Conservation (phyloP, 1,284 basidiomycete species). For the Ustilago lituana region DNA sequence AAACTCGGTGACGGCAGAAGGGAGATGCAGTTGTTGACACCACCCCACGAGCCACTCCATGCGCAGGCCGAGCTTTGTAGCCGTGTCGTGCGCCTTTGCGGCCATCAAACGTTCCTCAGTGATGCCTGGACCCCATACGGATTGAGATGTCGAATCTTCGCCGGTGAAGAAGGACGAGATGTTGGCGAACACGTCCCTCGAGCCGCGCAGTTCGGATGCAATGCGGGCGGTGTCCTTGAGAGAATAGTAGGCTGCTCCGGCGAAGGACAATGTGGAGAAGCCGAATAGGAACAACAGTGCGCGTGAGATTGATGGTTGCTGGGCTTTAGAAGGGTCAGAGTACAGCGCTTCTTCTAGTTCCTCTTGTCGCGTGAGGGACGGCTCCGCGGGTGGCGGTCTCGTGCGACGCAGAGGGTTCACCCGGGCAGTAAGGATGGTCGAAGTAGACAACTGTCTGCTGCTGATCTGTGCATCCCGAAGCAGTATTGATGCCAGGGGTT, state of each 20-base stretch:
- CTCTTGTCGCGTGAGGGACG: not conserved
- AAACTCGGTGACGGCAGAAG: slow-evolving; percentile 16
- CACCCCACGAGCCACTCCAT: slow-evolving; percentile 41
- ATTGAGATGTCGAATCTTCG: not conserved
- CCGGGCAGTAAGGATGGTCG: not conserved
- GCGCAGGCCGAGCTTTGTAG: slow-evolving; percentile 27
- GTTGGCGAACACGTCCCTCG: slow-evolving; percentile 30
- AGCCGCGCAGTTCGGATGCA: slow-evolving; percentile 9
- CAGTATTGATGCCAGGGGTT: no score
- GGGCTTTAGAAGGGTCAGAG: not conserved
- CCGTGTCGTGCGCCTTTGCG: slow-evolving; percentile 36
- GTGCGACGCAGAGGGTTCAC: not conserved
- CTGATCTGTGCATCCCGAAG: no score
- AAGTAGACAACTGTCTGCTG: not conserved
- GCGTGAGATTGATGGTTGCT: slow-evolving; percentile 23
- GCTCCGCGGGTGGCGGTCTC: not conserved
- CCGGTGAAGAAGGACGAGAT: slow-evolving; percentile 29
- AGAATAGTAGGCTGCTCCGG: slow-evolving; percentile 34
- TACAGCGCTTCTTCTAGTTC: slow-evolving; percentile 1
- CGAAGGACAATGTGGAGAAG: slow-evolving; percentile 28
- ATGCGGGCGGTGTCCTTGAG: slow-evolving; percentile 19
- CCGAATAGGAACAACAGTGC: slow-evolving; percentile 28
- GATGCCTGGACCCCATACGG: slow-evolving; percentile 19
- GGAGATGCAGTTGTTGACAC: slow-evolving; percentile 40
- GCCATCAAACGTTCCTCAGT: slow-evolving; percentile 17